Evolutionary conservation across 352 stramenopile genomes (phyloP).

Genomic region (Phytophthora parvispora): DNA sequence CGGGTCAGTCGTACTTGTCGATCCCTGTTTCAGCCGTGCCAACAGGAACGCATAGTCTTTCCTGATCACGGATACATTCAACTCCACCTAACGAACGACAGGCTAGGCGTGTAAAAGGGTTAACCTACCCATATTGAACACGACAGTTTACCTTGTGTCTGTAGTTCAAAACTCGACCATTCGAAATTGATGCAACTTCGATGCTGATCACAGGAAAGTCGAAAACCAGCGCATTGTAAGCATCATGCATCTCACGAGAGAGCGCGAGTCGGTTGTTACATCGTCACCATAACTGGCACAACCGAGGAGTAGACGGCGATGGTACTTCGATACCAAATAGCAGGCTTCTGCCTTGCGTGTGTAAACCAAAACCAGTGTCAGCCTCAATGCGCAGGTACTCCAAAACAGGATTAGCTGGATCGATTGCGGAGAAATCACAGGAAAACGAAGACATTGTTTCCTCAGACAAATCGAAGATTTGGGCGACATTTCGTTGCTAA

Average conservation of each 20-base stretch:
- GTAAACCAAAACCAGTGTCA: not conserved
- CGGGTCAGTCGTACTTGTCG: not conserved
- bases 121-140: too few relatives aligned
- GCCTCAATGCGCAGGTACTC: constrained; percentile 6
- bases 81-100: not conserved
- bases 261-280: not conserved
- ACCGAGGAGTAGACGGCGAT: too few relatives aligned
- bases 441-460: not conserved
- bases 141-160: not conserved
- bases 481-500: too few relatives aligned
- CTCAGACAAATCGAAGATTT: not conserved
- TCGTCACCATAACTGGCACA: too few relatives aligned
- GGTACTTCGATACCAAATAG: constrained; percentile 1
- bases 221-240: not conserved
- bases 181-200: not conserved
- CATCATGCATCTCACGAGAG: not conserved
- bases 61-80: not conserved
- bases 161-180: not conserved
- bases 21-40: not conserved
- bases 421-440: not conserved
- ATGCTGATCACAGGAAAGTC: constrained; percentile 1
- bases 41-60: not conserved
- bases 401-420: not conserved
- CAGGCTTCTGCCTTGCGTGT: not conserved
- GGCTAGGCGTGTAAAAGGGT: too few relatives aligned